Conservation (phyloP, 176 grass and related monocot genomes). For the Aechmea fasciata region DNA sequence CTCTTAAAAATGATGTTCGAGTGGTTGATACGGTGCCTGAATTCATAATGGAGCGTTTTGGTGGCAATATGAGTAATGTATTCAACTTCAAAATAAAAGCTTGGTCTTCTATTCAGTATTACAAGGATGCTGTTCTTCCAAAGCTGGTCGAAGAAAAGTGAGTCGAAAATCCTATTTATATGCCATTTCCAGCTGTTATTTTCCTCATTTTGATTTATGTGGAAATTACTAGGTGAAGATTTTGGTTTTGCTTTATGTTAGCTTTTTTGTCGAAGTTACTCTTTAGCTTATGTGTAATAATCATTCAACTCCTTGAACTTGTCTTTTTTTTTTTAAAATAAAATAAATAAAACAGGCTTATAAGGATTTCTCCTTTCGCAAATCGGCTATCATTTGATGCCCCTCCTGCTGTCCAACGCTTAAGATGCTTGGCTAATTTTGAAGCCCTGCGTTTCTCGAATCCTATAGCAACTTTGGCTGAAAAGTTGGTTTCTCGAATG, state of each 20-base stretch:
- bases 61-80: conserved; percentile 88
- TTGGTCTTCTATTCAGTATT: conserved; percentile 78
- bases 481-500: conserved; percentile 83
- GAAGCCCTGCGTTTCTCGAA: conserved; percentile 91
- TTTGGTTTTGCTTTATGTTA: not conserved
- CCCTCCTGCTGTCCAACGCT: conserved; percentile 63
- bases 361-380: conserved; percentile 96
- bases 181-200: not conserved
- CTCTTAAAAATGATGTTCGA: conserved; percentile 75
- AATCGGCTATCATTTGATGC: conserved; percentile 90
- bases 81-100: conserved; percentile 99
- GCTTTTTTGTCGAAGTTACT: not conserved
- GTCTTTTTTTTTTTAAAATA: not conserved
- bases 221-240: too few species aligned
- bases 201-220: too few species aligned
- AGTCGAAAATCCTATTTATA: conserved; percentile 22
- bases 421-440: conserved; percentile 96
- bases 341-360: conserved; percentile 35
- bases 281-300: not conserved
- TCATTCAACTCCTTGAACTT: not conserved
- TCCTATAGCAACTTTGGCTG: conserved; percentile 58
- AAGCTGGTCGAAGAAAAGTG: conserved; percentile 91
- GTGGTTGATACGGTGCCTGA: conserved; percentile 80
- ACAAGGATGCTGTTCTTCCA: conserved; percentile 76
- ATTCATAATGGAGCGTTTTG: conserved; percentile 89